phyloP scores from a whole-genome alignment of 192 early-diverging fungal genomes.

The Geosiphon pyriformis region DNA sequence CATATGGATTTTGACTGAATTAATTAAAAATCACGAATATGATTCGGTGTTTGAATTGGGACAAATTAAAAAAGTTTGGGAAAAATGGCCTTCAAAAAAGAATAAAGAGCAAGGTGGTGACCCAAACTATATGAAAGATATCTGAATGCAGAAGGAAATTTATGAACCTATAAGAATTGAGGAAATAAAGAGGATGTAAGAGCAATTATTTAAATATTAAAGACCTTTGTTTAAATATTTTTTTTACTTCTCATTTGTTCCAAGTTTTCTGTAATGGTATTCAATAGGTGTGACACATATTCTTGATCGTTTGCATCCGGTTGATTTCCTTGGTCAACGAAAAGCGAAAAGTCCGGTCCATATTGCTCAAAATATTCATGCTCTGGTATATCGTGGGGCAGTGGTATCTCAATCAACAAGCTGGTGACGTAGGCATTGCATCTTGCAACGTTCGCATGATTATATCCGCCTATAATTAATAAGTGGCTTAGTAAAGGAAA shows the following conservation, averaged over 20 bases:
- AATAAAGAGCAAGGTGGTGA: too few species aligned
- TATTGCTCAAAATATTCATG: slow-evolving; percentile 39
- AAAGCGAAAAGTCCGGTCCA: slow-evolving; percentile 31
- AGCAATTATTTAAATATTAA: too few species aligned
- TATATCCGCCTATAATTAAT: slow-evolving; percentile 67
- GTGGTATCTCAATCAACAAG: slow-evolving; percentile 34
- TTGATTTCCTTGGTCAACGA: slow-evolving; percentile 28
- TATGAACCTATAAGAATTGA: too few species aligned
- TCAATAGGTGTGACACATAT: too few species aligned
- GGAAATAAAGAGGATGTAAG: too few species aligned
- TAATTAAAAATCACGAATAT: slow-evolving; percentile 43
- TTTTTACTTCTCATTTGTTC: too few species aligned
- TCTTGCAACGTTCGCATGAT: slow-evolving; percentile 62
- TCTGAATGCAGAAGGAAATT: too few species aligned
- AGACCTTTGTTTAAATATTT: too few species aligned
- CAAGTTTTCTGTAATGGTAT: too few species aligned
- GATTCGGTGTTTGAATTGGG: slow-evolving; percentile 48
- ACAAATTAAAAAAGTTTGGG: slow-evolving; percentile 44
- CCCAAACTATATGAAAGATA: too few species aligned
- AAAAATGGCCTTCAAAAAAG: background rate
- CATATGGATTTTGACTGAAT: slow-evolving; percentile 61
- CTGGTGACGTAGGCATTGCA: slow-evolving; percentile 80
- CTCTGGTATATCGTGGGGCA: slow-evolving; percentile 31
- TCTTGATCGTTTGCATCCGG: slow-evolving; percentile 29
- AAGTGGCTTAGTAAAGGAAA: slow-evolving; percentile 36